Evolutionary conservation across 257 asterid genomes (phyloP).

Genomic region (Solanum piurae): DNA sequence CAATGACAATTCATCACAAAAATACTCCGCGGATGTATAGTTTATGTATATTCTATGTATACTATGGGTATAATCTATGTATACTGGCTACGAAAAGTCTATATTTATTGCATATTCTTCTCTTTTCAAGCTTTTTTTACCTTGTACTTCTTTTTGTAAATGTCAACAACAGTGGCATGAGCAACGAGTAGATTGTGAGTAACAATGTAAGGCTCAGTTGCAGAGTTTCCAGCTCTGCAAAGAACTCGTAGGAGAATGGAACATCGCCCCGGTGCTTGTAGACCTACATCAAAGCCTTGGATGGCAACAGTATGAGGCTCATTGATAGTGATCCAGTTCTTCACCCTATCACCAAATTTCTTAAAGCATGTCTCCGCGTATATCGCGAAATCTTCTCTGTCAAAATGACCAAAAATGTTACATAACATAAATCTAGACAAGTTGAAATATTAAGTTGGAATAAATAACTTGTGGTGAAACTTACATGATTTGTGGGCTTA

Average conservation of each 20-base stretch:
- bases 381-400: slow-evolving; percentile 55
- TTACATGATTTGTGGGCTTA: slow-evolving; percentile 62
- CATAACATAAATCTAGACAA: not conserved
- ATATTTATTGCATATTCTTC: not conserved
- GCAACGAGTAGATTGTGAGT: slow-evolving; percentile 4
- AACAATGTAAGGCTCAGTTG: slow-evolving; percentile 5
- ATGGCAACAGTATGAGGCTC: slow-evolving; percentile 73
- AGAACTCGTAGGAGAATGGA: slow-evolving; percentile 16
- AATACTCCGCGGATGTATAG: not conserved
- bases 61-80: not conserved
- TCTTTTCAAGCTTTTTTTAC: slow-evolving; percentile 1
- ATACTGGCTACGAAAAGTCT: not conserved
- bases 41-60: not conserved
- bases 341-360: slow-evolving; percentile 78
- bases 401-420: not conserved
- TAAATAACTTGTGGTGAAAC: not conserved
- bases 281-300: slow-evolving; percentile 73
- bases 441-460: not conserved
- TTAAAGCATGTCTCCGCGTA: slow-evolving; percentile 80
- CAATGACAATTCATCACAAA: not conserved
- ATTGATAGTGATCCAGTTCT: slow-evolving; percentile 88
- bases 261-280: slow-evolving; percentile 25
- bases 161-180: slow-evolving; percentile 4
- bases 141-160: slow-evolving; percentile 23
- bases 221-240: not conserved